Evolutionary conservation across 176 grass and related monocot species (phyloP), one percentile per base, ranked within the genome.

Genomic region (Pontederia crassipes): DNA sequence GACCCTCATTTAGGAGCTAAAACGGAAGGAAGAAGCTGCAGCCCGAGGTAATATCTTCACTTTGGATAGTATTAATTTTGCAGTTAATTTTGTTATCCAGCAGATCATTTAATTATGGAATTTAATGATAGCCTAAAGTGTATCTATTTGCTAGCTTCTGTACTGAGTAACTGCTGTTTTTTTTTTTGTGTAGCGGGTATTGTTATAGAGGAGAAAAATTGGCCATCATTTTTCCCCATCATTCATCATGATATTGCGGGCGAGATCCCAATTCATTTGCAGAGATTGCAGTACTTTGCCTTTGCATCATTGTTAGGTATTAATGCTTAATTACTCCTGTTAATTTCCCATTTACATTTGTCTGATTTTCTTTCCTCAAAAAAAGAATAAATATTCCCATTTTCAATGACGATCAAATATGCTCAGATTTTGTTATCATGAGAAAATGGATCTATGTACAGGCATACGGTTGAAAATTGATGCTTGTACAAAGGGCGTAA

Each of bases 241-340:
- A 98, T 98, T 46, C 94, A 98, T 80, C 88, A 98, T 79, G 94
- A 98, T 74, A 93, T 98, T 69, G 58, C 75, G 26, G 89, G 81
- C 72, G 94, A 98, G 79, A 98, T 98, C 81, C 94, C 94, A 0
- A 83, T 74, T 66, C 94, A 92, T 68, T 75, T 91, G 57, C 88
- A 92, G 32, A 80, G 82, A 78, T 82, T 93, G 85, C 94, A 92
- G 67, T 98, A 93, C 47, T 57, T 98, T 66, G 94, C 88, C 62
- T 98, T 98, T 72, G 71, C 94, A 53, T 98, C 94, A 8, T 86
- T 85, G 68, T 77, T 98, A 74, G 94, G 94, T 98, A 86, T 59
- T 11, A 40, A 40, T 40, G 32, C 32, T 40, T 40, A 3, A 40
- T 40, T 40, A 40, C 32, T 40, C 32, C 32, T 40, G 32, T 40